These are phyloP conservation scores for Botryotinia narcissicola DNA, from an alignment of 2,329 filamentous ascomycete species.

Conservation along the genomic window DNA sequence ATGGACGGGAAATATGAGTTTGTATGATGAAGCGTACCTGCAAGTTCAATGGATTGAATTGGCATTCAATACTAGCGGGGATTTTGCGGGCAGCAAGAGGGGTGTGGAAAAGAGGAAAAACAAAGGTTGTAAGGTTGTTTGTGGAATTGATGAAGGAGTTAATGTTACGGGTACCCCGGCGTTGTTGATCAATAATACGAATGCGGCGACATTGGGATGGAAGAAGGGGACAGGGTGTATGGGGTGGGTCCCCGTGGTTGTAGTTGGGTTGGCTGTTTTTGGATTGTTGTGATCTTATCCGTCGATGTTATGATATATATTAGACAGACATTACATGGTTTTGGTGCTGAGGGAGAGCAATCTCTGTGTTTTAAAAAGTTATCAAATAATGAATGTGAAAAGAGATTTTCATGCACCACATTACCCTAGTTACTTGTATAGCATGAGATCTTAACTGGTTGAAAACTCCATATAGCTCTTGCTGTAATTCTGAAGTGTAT, in stretches of 20 bases:
- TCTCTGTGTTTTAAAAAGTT: not conserved
- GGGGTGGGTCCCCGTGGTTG: conserved; percentile 4
- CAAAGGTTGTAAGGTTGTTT: conserved; percentile 33
- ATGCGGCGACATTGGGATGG: not conserved
- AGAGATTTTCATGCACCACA: not conserved
- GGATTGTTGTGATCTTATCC: not conserved
- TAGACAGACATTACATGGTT: not conserved
- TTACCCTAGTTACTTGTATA: not conserved
- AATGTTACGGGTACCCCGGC: conserved; percentile 32
- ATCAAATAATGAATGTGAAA: not conserved
- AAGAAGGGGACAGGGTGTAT: conserved; percentile 13
- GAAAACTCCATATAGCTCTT: not conserved
- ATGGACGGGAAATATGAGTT: conserved; percentile 37
- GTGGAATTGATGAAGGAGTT: conserved; percentile 33
- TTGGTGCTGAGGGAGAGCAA: not conserved
- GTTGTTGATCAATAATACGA: conserved; percentile 32
- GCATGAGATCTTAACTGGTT: not conserved
- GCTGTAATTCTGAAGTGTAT: not conserved
- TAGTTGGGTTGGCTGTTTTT: conserved; percentile 3
- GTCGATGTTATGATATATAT: not conserved
- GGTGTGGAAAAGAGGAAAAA: conserved; percentile 27
- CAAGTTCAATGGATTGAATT: conserved; percentile 39
- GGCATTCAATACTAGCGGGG: conserved; percentile 35
- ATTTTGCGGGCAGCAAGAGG: conserved; percentile 24
- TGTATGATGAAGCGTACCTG: conserved; percentile 32